Evolutionary conservation across 768 basidiomycete genomes (phyloP), one percentile per base, ranked within the genome.

Genomic region (Rhizopogon vinicolor): DNA sequence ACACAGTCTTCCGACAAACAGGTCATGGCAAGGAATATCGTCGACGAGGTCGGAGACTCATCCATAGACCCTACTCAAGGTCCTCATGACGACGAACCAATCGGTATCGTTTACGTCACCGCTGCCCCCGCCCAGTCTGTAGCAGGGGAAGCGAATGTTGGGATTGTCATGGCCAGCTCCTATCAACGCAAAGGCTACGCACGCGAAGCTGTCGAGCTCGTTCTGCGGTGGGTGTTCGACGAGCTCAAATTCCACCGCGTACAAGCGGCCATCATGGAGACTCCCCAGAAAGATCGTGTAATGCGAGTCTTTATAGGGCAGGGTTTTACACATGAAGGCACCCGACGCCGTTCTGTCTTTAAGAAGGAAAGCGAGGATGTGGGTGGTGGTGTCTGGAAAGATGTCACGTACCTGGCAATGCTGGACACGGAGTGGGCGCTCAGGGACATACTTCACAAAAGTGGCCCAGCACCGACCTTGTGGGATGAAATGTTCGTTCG

Each of bases 401-500:
- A 86, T 56, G 78, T 81, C 25, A 83, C 81, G 1, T 80, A 81
- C 59, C 68, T 86, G 35, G 84, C 78, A 7, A 74, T 87, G 60
- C 65, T 87, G 51, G 84, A 79, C 44, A 85, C 81, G 0, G 85
- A 87, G 44, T 86, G 83, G 83, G 52, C 69, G 25, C 58, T 81
- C 39, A 74, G 67, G 18, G 52, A 57, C 12, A 65, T 60, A 19
- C 43, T 25, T 4, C 19, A 42, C 1, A 52, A 40, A 19, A 28
- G 7, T 16, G 2, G 8, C 6, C 70, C 76, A 0, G 74, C 76
- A 0, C 62, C 66, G 41, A 75, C 77, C 1, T 63, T 81, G 3
- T 87, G 86, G 86, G 85, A 86, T 51, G 85, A 84, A 61, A 70
- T 87, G 51, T 73, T 87, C 43, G 55, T 66, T 18, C 77, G 85